Evolutionary conservation across 2,329 filamentous ascomycete species (phyloP).

Genomic region (Zymoseptoria tritici): DNA sequence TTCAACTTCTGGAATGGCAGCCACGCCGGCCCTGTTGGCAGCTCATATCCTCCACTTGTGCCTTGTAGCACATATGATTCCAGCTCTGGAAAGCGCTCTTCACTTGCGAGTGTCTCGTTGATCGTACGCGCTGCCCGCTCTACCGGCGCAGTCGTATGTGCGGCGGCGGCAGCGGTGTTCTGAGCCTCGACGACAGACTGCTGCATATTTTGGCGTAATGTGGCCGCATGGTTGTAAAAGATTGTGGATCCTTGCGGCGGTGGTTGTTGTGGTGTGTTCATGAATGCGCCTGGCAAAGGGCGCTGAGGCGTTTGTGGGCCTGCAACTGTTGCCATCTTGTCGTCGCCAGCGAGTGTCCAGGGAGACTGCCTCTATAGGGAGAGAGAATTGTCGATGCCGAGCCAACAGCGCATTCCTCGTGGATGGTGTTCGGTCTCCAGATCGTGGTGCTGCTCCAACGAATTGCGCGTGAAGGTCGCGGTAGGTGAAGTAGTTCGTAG

Average conservation of each 20-base stretch:
- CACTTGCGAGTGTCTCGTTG: slow-evolving; percentile 67
- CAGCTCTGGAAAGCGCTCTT: slow-evolving; percentile 78
- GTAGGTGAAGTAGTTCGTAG: neutral
- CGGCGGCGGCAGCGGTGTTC: slow-evolving; percentile 1
- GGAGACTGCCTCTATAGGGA: neutral
- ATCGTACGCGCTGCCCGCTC: slow-evolving; percentile 76
- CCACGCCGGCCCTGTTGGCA: slow-evolving; percentile 61
- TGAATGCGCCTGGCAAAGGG: slow-evolving; percentile 65
- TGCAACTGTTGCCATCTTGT: slow-evolving; percentile 23
- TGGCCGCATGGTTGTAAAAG: slow-evolving; percentile 27
- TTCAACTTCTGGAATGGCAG: slow-evolving; percentile 82
- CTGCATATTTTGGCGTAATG: slow-evolving; percentile 21
- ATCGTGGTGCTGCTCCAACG: neutral
- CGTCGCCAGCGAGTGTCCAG: neutral
- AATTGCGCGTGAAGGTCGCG: neutral
- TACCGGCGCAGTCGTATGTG: slow-evolving; percentile 52
- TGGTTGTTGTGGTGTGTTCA: slow-evolving; percentile 60
- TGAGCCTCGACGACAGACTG: slow-evolving; percentile 11
- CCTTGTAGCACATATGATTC: slow-evolving; percentile 81
- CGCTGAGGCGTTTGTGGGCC: slow-evolving; percentile 55
- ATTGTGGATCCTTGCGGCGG: slow-evolving; percentile 25
- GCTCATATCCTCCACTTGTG: slow-evolving; percentile 84
- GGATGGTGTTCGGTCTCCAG: slow-evolving; percentile 1
- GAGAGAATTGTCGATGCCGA: slow-evolving; percentile 5
- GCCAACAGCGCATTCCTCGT: slow-evolving; percentile 14